Percentiles rank a stretch among this genome's conserved stretches.
phyloP scores from a whole-genome alignment of 306 rosid species.

The Spatholobus suberectus region DNA sequence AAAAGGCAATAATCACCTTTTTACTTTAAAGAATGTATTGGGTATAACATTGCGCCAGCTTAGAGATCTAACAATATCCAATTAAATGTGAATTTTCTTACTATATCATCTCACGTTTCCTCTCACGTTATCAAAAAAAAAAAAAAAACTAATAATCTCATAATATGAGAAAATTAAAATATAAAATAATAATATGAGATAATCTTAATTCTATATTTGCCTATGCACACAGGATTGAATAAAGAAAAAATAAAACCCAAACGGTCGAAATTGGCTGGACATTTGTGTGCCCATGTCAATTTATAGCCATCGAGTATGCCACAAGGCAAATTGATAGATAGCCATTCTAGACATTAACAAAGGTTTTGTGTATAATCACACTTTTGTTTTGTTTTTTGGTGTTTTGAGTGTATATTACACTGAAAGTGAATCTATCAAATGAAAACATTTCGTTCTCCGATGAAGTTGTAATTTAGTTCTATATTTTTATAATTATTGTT shows the following conservation, averaged over 20 bases:
- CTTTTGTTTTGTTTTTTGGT: not conserved
- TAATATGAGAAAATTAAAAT: not conserved
- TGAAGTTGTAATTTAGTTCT: not conserved
- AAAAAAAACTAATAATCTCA: too few relatives aligned
- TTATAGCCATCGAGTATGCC: not conserved
- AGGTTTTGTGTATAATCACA: not conserved
- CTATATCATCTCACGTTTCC: not conserved
- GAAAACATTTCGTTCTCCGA: not conserved
- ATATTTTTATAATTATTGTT: too few relatives aligned
- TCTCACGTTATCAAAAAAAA: not conserved
- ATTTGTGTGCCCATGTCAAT: not conserved
- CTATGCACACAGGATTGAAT: not conserved
- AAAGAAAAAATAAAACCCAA: not conserved
- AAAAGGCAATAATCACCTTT: conserved; percentile 8
- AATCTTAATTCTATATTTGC: not conserved
- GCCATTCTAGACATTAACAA: not conserved
- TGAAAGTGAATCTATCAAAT: too few relatives aligned
- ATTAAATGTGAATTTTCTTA: not conserved
- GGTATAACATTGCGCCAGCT: not conserved
- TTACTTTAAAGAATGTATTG: conserved; percentile 16
- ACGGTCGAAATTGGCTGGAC: not conserved
- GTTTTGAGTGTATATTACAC: not conserved
- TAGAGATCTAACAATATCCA: not conserved
- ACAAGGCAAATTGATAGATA: not conserved
- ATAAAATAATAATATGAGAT: not conserved